Base-by-base conservation (phyloP, 2,329 filamentous ascomycete species). In the Davidsoniella virescens region DNA sequence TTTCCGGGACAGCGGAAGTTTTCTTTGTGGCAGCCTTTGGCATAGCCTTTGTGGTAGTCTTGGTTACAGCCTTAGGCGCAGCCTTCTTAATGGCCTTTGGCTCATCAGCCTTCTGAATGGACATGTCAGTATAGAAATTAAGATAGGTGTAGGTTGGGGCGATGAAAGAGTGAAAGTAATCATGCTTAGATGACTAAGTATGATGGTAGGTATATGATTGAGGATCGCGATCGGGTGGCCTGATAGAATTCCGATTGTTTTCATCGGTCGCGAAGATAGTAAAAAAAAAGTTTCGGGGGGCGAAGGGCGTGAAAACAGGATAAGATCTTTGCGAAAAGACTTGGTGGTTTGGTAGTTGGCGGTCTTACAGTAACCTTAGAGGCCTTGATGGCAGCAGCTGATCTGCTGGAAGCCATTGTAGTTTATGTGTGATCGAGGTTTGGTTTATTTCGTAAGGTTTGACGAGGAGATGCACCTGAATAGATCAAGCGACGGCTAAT, bases 41-140 rank as follows among this genome's bases (percentile, higher is more conserved):
- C 17, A 58, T 42, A 5, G 57, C 56, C 47, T 60, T 59, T 10
- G 56, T 49, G 18, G 58, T 42, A 33, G 20, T 55, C 49, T 58
- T 56, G 6, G 57, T 46, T 40, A 56, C 53, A 8, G 57, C 56
- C 47, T 60, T 59, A 25, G 58, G 45, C 6, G 68, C 55, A 14
- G 62, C 60, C 50, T 57, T 56, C 49, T 58, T 56, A 6, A 57
- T 49, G 43, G 56, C 57, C 49, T 54, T 54, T 20, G 49, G 29
- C 45, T 51, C 52, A 44, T 54, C 40, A 25, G 49, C 49, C 39
- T 51, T 54, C 52, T 51, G 39, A 25, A 7, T 33, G 42, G 9
- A 12, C 16, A 49, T 26, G 44, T 47, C 43, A 49, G 54, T 44
- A 33, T 33, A 33, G 29, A 33, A 33, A 33, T 33, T 9, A 9